Conservation (phyloP, 805 yeast genomes). For the Saturnispora dispora region DNA sequence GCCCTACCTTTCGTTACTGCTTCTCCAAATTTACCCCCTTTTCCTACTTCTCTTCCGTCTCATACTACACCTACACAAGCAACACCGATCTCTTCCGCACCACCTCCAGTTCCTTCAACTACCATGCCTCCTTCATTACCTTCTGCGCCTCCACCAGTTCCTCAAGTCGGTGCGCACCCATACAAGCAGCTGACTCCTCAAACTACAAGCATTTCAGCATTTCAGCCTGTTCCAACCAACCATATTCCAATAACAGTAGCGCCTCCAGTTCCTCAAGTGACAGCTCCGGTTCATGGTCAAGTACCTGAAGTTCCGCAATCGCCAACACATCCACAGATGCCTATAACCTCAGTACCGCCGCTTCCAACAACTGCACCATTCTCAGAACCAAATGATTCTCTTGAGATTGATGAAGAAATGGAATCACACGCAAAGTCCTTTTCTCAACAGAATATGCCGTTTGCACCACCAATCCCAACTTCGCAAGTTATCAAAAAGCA, state of each 20-base stretch:
- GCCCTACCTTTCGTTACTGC: too few relatives aligned
- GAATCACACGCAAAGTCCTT: neutral
- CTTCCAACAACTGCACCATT: neutral
- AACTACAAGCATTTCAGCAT: neutral
- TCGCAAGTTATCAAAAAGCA: neutral
- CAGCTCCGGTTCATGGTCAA: constrained; percentile 4
- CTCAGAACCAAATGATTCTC: neutral
- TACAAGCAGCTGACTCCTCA: neutral
- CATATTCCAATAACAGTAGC: constrained; percentile 7
- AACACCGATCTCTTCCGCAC: constrained; percentile 1
- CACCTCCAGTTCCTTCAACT: constrained; percentile 6
- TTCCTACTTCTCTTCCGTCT: constrained; percentile 6
- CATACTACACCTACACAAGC: constrained; percentile 5
- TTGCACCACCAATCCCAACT: constrained; percentile 4
- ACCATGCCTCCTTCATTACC: constrained; percentile 1
- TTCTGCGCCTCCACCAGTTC: constrained; percentile 10
- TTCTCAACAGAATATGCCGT: neutral
- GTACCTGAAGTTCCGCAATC: neutral
- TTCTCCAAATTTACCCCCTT: neutral
- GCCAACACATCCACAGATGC: neutral
- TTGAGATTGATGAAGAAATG: neutral
- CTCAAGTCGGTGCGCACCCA: constrained; percentile 1
- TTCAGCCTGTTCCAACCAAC: constrained; percentile 7
- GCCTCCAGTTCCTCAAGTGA: constrained; percentile 18
- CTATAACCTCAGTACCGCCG: neutral